Evolutionary conservation across 2,329 filamentous ascomycete genomes (phyloP).

Genomic region (Orbilia oligospora): DNA sequence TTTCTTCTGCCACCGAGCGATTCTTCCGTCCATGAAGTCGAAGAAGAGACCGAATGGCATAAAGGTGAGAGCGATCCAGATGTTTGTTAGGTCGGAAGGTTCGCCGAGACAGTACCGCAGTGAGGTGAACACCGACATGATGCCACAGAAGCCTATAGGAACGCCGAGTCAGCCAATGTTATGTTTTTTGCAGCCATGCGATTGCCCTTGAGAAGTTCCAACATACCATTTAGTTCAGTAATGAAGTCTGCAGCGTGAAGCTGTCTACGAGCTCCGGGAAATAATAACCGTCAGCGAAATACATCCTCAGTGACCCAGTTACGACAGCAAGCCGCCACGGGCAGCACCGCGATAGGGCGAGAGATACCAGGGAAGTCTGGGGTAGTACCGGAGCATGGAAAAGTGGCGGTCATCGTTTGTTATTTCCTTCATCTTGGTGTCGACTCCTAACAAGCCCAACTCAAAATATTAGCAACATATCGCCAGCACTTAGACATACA

Average conservation of each 20-base stretch:
- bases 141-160: conserved; percentile 81
- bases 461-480: conserved; percentile 15
- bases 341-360: conserved; percentile 5
- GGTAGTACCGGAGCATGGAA: conserved; percentile 69
- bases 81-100: conserved; percentile 75
- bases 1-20: conserved; percentile 96
- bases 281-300: conserved; percentile 29
- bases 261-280: conserved; percentile 64
- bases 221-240: conserved; percentile 81
- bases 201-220: not conserved
- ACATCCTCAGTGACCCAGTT: conserved; percentile 26
- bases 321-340: conserved; percentile 27
- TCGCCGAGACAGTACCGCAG: conserved; percentile 90
- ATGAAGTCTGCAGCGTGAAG: conserved; percentile 87
- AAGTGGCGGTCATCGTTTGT: conserved; percentile 62
- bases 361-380: conserved; percentile 14
- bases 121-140: conserved; percentile 96
- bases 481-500: not conserved
- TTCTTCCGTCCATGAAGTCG: conserved; percentile 97
- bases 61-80: conserved; percentile 87
- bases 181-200: not conserved
- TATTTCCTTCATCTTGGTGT: conserved; percentile 62
- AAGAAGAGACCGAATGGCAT: conserved; percentile 96
- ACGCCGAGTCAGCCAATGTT: conserved; percentile 32
- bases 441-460: conserved; percentile 38